Conservation (phyloP, 2,329 filamentous ascomycete genomes). For the Cladorrhinum sp. region DNA sequence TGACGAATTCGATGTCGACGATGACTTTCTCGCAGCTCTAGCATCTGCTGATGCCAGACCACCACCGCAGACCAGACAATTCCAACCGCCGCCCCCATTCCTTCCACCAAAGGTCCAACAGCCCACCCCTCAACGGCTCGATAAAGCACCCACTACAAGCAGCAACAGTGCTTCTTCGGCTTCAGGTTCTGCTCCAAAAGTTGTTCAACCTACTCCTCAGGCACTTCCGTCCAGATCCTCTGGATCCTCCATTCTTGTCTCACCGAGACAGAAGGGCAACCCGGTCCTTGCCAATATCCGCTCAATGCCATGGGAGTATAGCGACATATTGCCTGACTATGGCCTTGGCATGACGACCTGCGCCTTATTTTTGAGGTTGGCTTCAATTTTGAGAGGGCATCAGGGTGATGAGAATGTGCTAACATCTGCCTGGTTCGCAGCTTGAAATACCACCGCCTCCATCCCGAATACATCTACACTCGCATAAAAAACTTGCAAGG, state of each 20-base stretch:
- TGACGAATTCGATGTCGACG: slow-evolving; percentile 58
- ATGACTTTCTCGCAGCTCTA: slow-evolving; percentile 55
- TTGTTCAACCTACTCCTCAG: slow-evolving; percentile 87
- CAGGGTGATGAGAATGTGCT: not conserved
- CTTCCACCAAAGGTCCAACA: slow-evolving; percentile 44
- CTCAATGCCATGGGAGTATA: slow-evolving; percentile 90
- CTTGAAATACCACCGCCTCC: slow-evolving; percentile 93
- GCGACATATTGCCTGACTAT: slow-evolving; percentile 94
- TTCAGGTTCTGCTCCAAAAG: slow-evolving; percentile 43
- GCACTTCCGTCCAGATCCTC: slow-evolving; percentile 63
- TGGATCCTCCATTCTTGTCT: slow-evolving; percentile 82
- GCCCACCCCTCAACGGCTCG: slow-evolving; percentile 55
- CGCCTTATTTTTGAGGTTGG: slow-evolving; percentile 75
- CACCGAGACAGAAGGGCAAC: slow-evolving; percentile 90
- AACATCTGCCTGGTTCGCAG: slow-evolving; percentile 36
- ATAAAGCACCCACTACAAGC: slow-evolving; percentile 44
- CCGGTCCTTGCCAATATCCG: slow-evolving; percentile 82
- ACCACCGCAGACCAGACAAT: slow-evolving; percentile 16
- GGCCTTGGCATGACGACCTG: slow-evolving; percentile 84
- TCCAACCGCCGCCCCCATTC: slow-evolving; percentile 30
- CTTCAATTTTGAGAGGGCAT: not conserved
- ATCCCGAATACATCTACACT: slow-evolving; percentile 97
- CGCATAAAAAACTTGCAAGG: slow-evolving; percentile 81
- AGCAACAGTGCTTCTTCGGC: slow-evolving; percentile 30
- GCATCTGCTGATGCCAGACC: slow-evolving; percentile 43